Evolutionary conservation across 768 basidiomycete species (phyloP), one percentile per base, ranked within the genome.

Genomic region (Leucocoprinus birnbaumii): DNA sequence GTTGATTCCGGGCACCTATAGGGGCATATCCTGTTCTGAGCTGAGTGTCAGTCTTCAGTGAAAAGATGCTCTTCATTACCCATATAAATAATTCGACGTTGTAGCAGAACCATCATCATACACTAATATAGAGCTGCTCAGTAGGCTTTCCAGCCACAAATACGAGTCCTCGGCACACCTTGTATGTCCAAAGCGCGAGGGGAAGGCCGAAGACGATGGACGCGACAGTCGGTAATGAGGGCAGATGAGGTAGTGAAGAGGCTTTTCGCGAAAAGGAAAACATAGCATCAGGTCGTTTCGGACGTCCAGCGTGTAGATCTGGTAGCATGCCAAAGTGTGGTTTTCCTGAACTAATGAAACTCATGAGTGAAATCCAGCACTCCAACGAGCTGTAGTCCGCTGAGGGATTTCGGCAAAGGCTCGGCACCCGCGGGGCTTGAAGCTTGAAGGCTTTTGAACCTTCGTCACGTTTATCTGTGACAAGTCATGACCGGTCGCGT

Each of bases 41-140:
- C n/a, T 41, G 10, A 26, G n/a, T 5, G 4, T 43, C 8, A 24
- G 31, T 5, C 21, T 31, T 16, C 16, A 6, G 10, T 22, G 11
- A 4, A 11, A 55, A 22, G 6, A n/a, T n/a, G 27, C 8, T 22
- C 38, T 34, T 8, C 42, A 43, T 24, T 40, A 66, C 75, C 73
- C 72, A 82, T 78, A 63, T 82, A 82, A 19, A 82, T 78, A 37
- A 82, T 71, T 46, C 71, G 72, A 2, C 80, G 71, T 57, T 80
- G 79, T 47, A 80, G 78, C 1, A 78, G 24, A 3, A 79, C 62
- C 63, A 81, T 67, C 69, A 80, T 73, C 2, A 75, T 31, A 59
- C 75, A 79, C 78, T 81, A 57, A 16, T 11, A 31, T 11, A 16
- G n/a, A 16, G 16, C 4, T 8, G 51, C 34, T 9, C 24, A 16